Evolutionary conservation across 441 rosid genomes (phyloP), one percentile per base, ranked within the genome.

Genomic region (Kokia cookei): DNA sequence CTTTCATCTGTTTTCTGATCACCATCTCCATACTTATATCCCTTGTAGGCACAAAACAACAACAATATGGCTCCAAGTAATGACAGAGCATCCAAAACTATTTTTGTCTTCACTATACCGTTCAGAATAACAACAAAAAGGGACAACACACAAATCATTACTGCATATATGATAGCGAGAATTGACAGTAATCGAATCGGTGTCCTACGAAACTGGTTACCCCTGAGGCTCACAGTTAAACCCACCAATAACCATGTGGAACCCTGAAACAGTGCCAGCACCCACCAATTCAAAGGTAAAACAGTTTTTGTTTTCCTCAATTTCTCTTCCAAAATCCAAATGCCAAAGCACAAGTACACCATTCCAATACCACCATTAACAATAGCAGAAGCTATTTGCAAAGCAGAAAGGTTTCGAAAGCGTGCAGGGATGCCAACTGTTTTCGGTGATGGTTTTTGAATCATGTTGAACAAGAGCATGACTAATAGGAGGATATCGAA

Each of bases 321-420:
- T 64, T 81, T 85, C 82, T 93, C 92, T 77, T 83, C 90, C 75
- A 93, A 77, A 70, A 65, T 71, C 91, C 93, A 90, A 77, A 79
- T 63, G 67, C 91, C 93, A 43, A 84, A 77, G 69, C 87, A 65
- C 26, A 91, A 61, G 81, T 93, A 90, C 40, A 81, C 64, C 63
- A 88, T 73, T 62, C 98, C 99, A 65, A 93, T 75, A 77, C 85
- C 75, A n/a, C 91, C 90, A 82, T 92, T 93, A 69, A 86, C 61
- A 9, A 87, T 15, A 17, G 87, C 89, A 29, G 98, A 90, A 1
- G 81, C 73, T n/a, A 83, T 76, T 72, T 87, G 92, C 72, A 90
- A 78, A 12, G 50, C 68, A 5, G 83, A 79, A 71, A 72, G 71
- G 9, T 78, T 76, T 14, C 71, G 88, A 61, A 74, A 84, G 12